Base-by-base conservation (phyloP, 202 grass and related monocot species). In the Musa balbisiana region DNA sequence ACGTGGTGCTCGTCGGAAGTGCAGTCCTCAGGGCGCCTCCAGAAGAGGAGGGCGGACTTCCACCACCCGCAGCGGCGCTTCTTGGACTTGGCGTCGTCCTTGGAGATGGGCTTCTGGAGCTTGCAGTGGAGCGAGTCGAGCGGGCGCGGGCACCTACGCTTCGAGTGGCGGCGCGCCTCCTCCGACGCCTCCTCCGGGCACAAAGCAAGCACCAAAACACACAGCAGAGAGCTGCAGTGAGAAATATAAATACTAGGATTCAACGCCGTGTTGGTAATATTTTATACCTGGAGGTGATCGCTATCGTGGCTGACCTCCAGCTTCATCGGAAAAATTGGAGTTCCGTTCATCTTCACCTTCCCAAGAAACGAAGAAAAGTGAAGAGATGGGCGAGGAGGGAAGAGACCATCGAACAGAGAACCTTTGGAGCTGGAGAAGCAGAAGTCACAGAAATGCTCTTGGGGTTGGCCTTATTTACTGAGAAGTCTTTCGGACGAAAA, bases 11-110 rank as follows among this genome's bases (percentile, higher is more conserved):
- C 53, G 8, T 60, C 69, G 11, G 1, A 3, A 8, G 20, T 20
- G 19, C 73, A 11, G 13, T 24, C 1, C 20, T 55, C 65, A 15
- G 64, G 5, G 64, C 84, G 82, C n/a, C 71, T 87, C 77, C 88
- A 83, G 80, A 92, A 79, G 52, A 82, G 73, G 33, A 87, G 75
- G 65, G 80, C 86, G 9, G 82, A 80, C 20, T 71, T 89, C 84
- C 84, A 87, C 90, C 90, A 89, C 33, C 90, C 24, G 55, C 53
- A 63, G 62, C 68, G 67, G 81, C 59, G 75, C 69, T 80, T 86
- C 82, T 81, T 91, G 60, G 81, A 66, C 50, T 78, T 80, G 54
- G 10, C 54, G 9, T 73, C 63, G 52, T 63, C 81, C 67, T 76
- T 76, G 58, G 55, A 49, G 17, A 83, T 82, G 65, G 80, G 74